Evolutionary conservation across 2,329 filamentous ascomycete genomes (phyloP).

Genomic region (Penicillium sp.): DNA sequence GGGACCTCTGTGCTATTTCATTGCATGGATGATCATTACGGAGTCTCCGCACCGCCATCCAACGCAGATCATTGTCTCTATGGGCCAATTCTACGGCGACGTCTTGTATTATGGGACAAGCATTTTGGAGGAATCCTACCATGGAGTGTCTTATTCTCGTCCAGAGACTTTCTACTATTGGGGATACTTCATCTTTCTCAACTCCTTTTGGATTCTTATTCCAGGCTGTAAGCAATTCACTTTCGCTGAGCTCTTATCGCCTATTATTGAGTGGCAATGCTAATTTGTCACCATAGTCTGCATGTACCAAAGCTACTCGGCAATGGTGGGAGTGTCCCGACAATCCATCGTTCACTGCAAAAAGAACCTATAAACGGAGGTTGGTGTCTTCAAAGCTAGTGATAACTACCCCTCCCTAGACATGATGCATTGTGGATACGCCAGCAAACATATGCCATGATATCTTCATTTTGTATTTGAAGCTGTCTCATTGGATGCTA

Average conservation of each 20-base stretch:
- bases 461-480: too few species aligned
- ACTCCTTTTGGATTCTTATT: not conserved
- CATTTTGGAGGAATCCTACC: not conserved
- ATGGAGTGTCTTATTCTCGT: not conserved
- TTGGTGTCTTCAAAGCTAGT: not conserved
- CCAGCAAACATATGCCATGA: not conserved
- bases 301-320: not conserved
- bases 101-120: not conserved
- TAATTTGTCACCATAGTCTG: not conserved
- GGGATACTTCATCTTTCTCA: not conserved
- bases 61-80: not conserved
- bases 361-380: not conserved
- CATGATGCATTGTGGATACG: not conserved
- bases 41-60: not conserved
- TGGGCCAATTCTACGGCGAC: not conserved
- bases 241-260: too few species aligned
- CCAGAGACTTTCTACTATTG: not conserved
- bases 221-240: not conserved
- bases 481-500: too few species aligned
- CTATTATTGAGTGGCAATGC: not conserved
- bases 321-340: not conserved
- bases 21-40: not conserved
- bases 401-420: not conserved
- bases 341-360: not conserved
- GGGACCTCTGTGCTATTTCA: not conserved